Conservation (phyloP, 2,329 filamentous ascomycete genomes). For the Aureobasidium subglaciale region DNA sequence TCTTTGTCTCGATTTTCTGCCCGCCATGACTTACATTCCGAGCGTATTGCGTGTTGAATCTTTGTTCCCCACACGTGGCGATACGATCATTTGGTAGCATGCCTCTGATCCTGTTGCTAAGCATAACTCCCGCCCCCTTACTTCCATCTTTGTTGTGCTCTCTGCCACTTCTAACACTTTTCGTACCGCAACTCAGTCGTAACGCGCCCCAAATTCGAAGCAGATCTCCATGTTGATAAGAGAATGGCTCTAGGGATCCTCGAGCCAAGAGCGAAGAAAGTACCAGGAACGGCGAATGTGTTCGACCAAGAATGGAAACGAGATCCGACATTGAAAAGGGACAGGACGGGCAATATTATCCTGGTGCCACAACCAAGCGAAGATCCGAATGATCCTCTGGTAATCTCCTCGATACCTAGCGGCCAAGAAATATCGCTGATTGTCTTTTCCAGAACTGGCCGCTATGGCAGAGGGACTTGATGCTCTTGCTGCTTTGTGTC, state of each 20-base stretch:
- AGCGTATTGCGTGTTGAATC: neutral
- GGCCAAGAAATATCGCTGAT: neutral
- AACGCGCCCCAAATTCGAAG: neutral
- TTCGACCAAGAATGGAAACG: conserved; percentile 30
- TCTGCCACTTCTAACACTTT: neutral
- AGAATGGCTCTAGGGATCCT: conserved; percentile 67
- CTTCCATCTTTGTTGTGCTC: neutral
- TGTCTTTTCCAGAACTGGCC: conserved; percentile 63
- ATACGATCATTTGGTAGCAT: neutral
- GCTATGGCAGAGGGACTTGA: conserved; percentile 74
- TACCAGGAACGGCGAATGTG: conserved; percentile 50
- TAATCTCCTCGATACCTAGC: conserved; percentile 30
- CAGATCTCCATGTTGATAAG: neutral
- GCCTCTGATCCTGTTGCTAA: neutral
- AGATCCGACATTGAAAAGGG: conserved; percentile 10
- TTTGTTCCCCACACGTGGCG: conserved; percentile 10
- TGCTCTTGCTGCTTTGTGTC: conserved; percentile 70
- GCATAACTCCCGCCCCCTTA: neutral
- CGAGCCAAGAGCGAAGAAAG: conserved; percentile 60
- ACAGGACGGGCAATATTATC: conserved; percentile 38
- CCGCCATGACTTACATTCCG: neutral
- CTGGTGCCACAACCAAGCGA: conserved; percentile 86
- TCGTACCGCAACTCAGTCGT: neutral
- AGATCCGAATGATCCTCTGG: conserved; percentile 81
- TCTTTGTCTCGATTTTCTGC: neutral